Percentiles rank a stretch among this genome's conserved stretches.
These are phyloP conservation scores for Didymella keratinophila DNA, from an alignment of 2,329 filamentous ascomycete genomes.

Conservation along the genomic window DNA sequence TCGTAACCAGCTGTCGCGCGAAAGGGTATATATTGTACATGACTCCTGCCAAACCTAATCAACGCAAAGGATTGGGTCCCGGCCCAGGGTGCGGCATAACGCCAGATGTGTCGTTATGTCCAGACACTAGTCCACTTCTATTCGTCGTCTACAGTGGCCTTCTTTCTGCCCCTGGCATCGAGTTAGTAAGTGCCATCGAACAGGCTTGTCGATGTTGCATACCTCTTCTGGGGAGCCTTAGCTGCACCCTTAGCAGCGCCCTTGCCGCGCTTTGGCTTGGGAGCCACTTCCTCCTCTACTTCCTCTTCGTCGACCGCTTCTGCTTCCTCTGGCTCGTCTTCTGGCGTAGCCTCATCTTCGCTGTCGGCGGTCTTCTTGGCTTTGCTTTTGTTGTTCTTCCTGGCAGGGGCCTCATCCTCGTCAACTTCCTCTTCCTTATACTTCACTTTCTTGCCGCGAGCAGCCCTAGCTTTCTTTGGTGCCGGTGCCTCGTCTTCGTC, in stretches of 20 bases:
- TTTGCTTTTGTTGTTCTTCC: conserved; percentile 35
- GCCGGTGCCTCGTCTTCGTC: conserved; percentile 42
- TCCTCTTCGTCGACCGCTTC: conserved; percentile 24
- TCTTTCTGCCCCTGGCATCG: conserved; percentile 33
- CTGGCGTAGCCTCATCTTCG: conserved; percentile 28
- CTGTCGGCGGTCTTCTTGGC: conserved; percentile 40
- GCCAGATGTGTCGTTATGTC: not conserved
- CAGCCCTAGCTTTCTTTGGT: conserved; percentile 42
- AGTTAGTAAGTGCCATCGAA: conserved; percentile 18
- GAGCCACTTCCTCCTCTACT: conserved; percentile 29
- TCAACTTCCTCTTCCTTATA: conserved; percentile 37
- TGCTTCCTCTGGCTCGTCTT: conserved; percentile 23
- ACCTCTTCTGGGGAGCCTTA: conserved; percentile 44
- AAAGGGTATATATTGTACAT: conserved; percentile 21
- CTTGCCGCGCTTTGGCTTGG: conserved; percentile 37
- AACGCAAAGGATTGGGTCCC: not conserved
- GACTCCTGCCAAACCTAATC: not conserved
- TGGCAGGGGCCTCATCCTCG: conserved; percentile 30
- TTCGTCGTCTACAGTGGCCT: conserved; percentile 30
- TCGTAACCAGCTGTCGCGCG: not conserved
- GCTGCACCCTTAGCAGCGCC: conserved; percentile 24
- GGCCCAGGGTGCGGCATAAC: not conserved
- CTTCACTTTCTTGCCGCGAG: conserved; percentile 37
- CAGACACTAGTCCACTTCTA: conserved; percentile 7
- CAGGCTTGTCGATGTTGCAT: not conserved